Evolutionary conservation across 148 eudicot genomes (phyloP).

Genomic region (Limonium bicolor): DNA sequence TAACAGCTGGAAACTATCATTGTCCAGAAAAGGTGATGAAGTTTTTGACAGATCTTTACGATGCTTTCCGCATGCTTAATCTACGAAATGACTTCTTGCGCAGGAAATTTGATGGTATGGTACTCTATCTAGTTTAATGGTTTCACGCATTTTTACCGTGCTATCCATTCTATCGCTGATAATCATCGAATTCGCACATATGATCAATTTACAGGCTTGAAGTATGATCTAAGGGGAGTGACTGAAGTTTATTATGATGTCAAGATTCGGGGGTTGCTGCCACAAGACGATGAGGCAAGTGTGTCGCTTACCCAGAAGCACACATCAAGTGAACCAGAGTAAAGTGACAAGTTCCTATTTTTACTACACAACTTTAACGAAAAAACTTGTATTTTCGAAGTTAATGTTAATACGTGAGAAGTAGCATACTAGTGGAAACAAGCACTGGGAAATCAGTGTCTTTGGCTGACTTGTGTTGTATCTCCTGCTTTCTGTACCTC

Average conservation of each 20-base stretch:
- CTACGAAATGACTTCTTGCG: conserved; percentile 93
- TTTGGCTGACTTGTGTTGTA: no score
- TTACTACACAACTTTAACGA: no score
- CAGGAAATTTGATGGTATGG: conserved; percentile 87
- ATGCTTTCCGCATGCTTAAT: conserved; percentile 93
- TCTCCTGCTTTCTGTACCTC: no score
- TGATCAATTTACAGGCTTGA: conserved; percentile 3
- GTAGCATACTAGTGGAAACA: no score
- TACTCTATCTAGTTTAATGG: no score
- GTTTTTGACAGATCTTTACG: conserved; percentile 86
- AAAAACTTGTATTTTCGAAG: no score
- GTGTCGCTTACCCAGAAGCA: no score
- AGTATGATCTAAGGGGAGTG: conserved; percentile 9
- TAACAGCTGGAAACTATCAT: conserved; percentile 94
- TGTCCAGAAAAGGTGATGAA: conserved; percentile 72
- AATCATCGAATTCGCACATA: neutral
- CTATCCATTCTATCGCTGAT: neutral
- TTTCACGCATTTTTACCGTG: neutral
- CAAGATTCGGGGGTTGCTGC: conserved; percentile 7
- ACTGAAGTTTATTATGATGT: conserved; percentile 10
- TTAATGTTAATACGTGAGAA: no score
- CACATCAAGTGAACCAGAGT: no score
- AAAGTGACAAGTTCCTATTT: no score
- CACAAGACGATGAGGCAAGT: conserved; percentile 1
- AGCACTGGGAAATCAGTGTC: no score